phyloP scores from a whole-genome alignment of 75 land plant genomes.

The Selaginella tamariscina region DNA sequence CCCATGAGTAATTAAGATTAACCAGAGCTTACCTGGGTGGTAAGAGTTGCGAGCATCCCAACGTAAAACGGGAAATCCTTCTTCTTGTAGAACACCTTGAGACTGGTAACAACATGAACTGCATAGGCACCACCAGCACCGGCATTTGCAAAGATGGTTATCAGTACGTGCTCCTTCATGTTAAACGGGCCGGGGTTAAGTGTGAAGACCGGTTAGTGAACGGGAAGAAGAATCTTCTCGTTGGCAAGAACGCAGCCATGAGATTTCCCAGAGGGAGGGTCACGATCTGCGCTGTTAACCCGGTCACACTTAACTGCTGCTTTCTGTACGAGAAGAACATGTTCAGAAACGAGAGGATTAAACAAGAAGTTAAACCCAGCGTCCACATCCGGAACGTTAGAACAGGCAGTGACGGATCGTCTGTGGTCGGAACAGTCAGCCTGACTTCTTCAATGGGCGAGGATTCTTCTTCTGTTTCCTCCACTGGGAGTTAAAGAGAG shows the following conservation, averaged over 20 bases:
- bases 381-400: slow-evolving; percentile 41
- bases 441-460: slow-evolving; percentile 30
- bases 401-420: slow-evolving; percentile 47
- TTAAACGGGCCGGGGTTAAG: slow-evolving; percentile 69
- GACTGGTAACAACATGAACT: slow-evolving; percentile 28
- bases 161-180: slow-evolving; percentile 54
- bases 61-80: slow-evolving; percentile 20
- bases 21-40: slow-evolving; percentile 27
- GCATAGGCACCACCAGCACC: slow-evolving; percentile 38
- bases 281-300: background rate
- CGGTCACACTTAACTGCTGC: background rate
- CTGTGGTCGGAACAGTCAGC: slow-evolving; percentile 45
- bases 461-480: slow-evolving; percentile 12
- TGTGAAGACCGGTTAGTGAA: slow-evolving; percentile 23
- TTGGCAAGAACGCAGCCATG: slow-evolving; percentile 7
- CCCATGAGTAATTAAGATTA: background rate
- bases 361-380: background rate
- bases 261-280: background rate
- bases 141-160: slow-evolving; percentile 44
- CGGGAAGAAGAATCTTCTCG: background rate
- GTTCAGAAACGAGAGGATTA: background rate
- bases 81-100: slow-evolving; percentile 37
- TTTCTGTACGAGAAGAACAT: slow-evolving; percentile 8
- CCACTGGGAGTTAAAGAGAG: slow-evolving; percentile 33
- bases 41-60: slow-evolving; percentile 17